These are phyloP conservation scores for Mediolabrus comicus DNA, from an alignment of 108 stramenopile genomes.

Conservation along the genomic window DNA sequence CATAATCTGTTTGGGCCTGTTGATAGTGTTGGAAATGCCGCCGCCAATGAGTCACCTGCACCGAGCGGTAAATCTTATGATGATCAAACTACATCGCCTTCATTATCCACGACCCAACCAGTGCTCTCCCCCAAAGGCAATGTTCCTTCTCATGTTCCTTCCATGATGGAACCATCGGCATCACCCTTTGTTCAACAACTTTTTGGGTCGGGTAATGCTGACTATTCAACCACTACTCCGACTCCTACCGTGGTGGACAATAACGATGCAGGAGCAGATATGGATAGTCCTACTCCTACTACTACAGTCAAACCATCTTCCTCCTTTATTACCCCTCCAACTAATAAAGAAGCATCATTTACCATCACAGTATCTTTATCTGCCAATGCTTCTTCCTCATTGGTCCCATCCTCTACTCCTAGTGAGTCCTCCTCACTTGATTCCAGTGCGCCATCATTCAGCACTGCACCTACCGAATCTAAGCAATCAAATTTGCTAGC, in stretches of 20 bases:
- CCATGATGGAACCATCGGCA: background rate
- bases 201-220: background rate
- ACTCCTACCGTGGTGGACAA: background rate
- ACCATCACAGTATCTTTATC: background rate
- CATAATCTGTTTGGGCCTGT: background rate
- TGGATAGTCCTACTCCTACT: background rate
- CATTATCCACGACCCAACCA: background rate
- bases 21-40: background rate
- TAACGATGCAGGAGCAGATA: too few species aligned
- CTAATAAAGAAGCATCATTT: background rate
- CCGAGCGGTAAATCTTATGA: background rate
- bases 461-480: background rate
- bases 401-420: background rate
- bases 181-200: background rate
- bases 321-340: background rate
- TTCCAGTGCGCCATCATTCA: background rate
- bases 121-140: background rate
- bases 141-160: background rate
- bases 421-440: too few species aligned
- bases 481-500: background rate
- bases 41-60: background rate
- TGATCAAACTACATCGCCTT: background rate
- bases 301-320: background rate
- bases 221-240: background rate
- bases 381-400: background rate